phyloP scores from a whole-genome alignment of 2,329 filamentous ascomycete species.

The Aspergillus ustus region DNA sequence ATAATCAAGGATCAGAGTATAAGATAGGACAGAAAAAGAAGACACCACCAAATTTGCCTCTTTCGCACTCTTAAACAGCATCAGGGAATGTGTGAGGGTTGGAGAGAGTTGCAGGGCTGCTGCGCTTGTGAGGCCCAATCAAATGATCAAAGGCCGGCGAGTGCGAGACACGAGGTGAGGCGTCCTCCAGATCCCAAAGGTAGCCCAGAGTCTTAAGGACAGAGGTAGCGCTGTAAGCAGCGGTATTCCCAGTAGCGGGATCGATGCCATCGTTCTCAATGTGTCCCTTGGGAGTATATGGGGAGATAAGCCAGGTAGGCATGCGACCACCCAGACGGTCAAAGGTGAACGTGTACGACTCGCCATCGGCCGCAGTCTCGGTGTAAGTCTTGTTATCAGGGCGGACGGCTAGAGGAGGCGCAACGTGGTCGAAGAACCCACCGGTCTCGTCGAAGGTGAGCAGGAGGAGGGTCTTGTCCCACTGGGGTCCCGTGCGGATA shows the following conservation, averaged over 20 bases:
- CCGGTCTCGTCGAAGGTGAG: constrained; percentile 45
- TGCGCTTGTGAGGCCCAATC: constrained; percentile 23
- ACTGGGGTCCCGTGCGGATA: constrained; percentile 38
- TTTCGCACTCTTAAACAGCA: no score
- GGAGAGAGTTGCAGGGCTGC: constrained; percentile 24
- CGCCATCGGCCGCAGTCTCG: constrained; percentile 30
- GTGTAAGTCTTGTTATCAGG: constrained; percentile 44
- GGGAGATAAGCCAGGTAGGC: constrained; percentile 36
- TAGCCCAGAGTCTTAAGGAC: constrained; percentile 37
- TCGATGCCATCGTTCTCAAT: constrained; percentile 37
- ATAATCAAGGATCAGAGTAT: no score
- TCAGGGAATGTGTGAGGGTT: no score
- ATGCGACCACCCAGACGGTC: constrained; percentile 36
- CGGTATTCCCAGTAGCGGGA: constrained; percentile 24
- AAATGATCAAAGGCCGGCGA: constrained; percentile 40
- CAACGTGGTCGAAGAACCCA: constrained; percentile 45
- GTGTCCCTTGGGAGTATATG: constrained; percentile 33
- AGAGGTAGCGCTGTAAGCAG: constrained; percentile 34
- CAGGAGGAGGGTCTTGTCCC: constrained; percentile 41
- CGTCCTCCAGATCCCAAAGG: constrained; percentile 39
- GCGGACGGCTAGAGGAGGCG: constrained; percentile 35
- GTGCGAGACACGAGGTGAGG: constrained; percentile 33
- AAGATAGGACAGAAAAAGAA: no score
- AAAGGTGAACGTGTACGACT: constrained; percentile 33
- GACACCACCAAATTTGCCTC: no score